Base-by-base conservation (phyloP, 2,329 filamentous ascomycete genomes). In the Sporothrix humicola region DNA sequence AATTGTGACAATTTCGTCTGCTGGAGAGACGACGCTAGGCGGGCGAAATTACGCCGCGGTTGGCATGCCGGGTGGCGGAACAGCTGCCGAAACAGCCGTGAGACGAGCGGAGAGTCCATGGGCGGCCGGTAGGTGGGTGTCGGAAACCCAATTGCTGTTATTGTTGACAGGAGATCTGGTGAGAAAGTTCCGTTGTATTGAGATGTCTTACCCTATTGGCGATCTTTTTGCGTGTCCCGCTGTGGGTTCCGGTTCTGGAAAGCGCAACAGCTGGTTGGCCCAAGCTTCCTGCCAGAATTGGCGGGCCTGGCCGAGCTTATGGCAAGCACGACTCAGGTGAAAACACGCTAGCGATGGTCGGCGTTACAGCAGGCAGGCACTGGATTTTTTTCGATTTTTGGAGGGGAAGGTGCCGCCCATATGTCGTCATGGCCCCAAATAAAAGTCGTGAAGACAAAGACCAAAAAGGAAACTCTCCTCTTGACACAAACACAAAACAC, bases 61-160 rank as follows among this genome's bases (percentile, higher is more conserved):
- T 88, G 86, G 79, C 91, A 92, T 69, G 89, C 86, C 66, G 89
- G 88, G 79, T 95, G 93, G 61, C 90, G 89, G 79, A 97, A 97
- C 58, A 98, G 89, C 84, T 94, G 93, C 79, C 92, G 90, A 79
- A 98, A 95, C 80, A 97, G 87, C 80, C 91, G 92, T 68, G 89
- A 66, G 50, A 75, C 74, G 61, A 73, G 66, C 12, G 76, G 75
- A 9, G 77, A 74, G 70, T 76, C 77, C 75, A 76, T 76, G 69
- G 73, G 23, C n/a, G 42, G 58, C 26, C 13, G 59, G 17, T 44
- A 54, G 58, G 31, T 26, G 15, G 46, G 5, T 15, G 8, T 23
- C 2, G 44, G 15, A 44, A 61, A 31, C 6, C 23, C 15, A 65
- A 61, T 37, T 50, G 44, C 31, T 31, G 63, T 59, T n/a, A 31